These are phyloP conservation scores for Huiozyma sinensis DNA, from an alignment of 805 yeast species.

Conservation along the genomic window DNA sequence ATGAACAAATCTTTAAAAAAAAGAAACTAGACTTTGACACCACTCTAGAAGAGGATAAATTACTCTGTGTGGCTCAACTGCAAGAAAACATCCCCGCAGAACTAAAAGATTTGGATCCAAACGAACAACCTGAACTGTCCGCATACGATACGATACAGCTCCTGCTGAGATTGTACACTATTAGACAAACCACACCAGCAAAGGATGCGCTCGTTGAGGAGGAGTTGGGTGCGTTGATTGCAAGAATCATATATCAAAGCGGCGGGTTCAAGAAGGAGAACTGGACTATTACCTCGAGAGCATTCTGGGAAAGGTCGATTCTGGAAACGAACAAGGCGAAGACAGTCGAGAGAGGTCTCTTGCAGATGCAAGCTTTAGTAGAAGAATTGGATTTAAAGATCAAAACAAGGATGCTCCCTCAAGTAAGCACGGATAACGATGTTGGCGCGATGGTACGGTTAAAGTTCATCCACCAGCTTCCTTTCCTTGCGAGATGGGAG, in stretches of 20 bases:
- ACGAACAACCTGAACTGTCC: slow-evolving; percentile 62
- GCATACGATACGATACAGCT: slow-evolving; percentile 68
- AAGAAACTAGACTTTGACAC: slow-evolving; percentile 24
- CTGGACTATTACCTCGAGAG: slow-evolving; percentile 72
- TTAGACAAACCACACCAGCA: slow-evolving; percentile 62
- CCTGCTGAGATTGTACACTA: slow-evolving; percentile 51
- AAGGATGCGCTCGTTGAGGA: slow-evolving; percentile 65
- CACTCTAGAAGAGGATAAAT: slow-evolving; percentile 31
- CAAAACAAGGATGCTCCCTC: slow-evolving; percentile 44
- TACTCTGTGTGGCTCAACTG: slow-evolving; percentile 53
- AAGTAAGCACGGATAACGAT: slow-evolving; percentile 26
- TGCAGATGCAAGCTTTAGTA: slow-evolving; percentile 85
- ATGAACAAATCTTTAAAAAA: slow-evolving; percentile 31
- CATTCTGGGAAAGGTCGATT: slow-evolving; percentile 83
- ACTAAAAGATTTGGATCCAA: slow-evolving; percentile 57
- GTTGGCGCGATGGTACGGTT: slow-evolving; percentile 34
- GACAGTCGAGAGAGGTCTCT: slow-evolving; percentile 86
- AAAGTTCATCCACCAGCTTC: slow-evolving; percentile 60
- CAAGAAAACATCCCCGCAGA: slow-evolving; percentile 53
- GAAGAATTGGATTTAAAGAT: slow-evolving; percentile 75
- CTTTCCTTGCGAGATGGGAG: slow-evolving; percentile 74
- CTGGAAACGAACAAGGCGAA: slow-evolving; percentile 71
- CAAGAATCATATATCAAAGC: slow-evolving; percentile 50
- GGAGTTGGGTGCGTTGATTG: slow-evolving; percentile 67
- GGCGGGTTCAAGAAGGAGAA: slow-evolving; percentile 26